phyloP scores from a whole-genome alignment of 306 rosid species.

The Glycine tomentella region DNA sequence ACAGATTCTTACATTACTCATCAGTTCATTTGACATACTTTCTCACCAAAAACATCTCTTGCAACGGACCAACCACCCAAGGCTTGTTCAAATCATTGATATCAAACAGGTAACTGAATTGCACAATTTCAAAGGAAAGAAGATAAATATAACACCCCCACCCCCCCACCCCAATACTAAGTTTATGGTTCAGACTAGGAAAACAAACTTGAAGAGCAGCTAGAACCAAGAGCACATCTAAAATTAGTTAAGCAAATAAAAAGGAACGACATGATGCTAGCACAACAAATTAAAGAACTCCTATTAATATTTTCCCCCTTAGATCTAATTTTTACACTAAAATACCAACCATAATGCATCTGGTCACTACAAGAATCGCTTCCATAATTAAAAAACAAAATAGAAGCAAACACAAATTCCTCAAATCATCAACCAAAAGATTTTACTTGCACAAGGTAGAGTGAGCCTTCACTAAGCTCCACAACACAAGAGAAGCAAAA shows the following conservation, averaged over 20 bases:
- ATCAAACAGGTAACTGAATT: neutral
- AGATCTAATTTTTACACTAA: constrained; percentile 39
- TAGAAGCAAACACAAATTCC: constrained; percentile 7
- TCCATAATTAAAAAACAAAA: neutral
- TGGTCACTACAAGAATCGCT: neutral
- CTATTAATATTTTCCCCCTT: neutral
- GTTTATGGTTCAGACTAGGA: neutral
- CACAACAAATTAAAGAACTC: constrained; percentile 1
- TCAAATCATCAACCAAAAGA: constrained; percentile 17
- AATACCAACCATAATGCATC: neutral
- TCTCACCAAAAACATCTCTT: neutral
- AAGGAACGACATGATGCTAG: neutral
- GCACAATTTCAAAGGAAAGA: constrained; percentile 8
- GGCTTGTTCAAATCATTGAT: neutral
- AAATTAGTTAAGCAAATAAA: neutral
- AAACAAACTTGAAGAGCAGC: constrained; percentile 17
- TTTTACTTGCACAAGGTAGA: constrained; percentile 18
- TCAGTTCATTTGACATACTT: constrained; percentile 31
- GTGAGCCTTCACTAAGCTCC: constrained; percentile 1
- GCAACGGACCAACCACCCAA: constrained; percentile 27
- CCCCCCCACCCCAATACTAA: neutral
- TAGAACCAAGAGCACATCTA: neutral
- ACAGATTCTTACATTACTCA: constrained; percentile 10
- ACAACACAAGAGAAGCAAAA: neutral
- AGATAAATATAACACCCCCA: neutral